These are phyloP conservation scores for Solanum hybrid DNA, from an alignment of 305 asterid genomes.

Conservation along the genomic window DNA sequence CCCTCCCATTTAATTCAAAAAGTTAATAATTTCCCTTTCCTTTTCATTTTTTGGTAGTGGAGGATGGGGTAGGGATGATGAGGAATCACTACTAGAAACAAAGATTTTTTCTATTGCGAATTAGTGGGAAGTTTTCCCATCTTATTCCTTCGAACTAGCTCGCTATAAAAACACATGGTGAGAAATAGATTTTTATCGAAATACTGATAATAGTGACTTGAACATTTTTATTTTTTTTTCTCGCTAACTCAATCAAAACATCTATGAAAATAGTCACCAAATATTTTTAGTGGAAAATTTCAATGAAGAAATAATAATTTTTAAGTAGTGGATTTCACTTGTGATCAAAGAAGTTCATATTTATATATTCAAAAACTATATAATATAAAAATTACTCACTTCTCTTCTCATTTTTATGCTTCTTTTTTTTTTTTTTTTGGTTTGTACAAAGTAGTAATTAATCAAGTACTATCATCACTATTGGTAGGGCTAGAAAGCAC, in stretches of 20 bases:
- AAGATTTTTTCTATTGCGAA: neutral
- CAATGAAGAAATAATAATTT: neutral
- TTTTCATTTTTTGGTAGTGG: neutral
- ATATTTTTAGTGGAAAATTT: neutral
- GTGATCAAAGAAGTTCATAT: neutral
- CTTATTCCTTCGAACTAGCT: no score
- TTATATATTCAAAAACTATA: neutral
- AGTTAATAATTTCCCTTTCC: neutral
- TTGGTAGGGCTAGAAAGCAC: slow-evolving; percentile 56
- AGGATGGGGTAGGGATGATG: neutral
- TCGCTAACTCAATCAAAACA: neutral
- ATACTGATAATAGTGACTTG: neutral
- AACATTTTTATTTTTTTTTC: neutral
- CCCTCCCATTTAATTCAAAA: neutral
- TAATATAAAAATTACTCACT: neutral
- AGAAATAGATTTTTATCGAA: neutral
- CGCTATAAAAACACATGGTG: rapidly evolving
- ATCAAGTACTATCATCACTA: slow-evolving; percentile 20
- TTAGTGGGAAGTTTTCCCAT: neutral
- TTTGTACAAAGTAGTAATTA: slow-evolving; percentile 26
- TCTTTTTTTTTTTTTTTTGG: neutral
- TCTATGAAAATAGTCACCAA: neutral
- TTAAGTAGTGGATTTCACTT: neutral
- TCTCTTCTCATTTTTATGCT: neutral
- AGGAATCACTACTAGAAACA: neutral